A percentile compares a stretch with the other conserved stretches of the same genome.
Conservation (phyloP, 768 basidiomycete species). For the Epithele typhae region DNA sequence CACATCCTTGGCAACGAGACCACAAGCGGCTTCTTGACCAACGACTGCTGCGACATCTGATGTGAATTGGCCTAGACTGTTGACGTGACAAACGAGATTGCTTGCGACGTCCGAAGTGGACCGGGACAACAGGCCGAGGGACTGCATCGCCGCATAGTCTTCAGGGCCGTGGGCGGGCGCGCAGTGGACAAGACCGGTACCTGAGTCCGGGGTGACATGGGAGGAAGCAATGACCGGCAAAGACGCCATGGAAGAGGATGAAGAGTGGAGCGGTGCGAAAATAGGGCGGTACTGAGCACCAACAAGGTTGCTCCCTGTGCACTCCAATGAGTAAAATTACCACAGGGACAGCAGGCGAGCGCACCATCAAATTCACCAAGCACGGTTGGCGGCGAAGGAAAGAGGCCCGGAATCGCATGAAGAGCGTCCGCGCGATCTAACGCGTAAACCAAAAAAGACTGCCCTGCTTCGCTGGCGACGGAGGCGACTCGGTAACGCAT, state of each 20-base stretch:
- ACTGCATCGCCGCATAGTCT: conserved; percentile 79
- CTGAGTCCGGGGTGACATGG: conserved; percentile 84
- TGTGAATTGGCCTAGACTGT: conserved; percentile 70
- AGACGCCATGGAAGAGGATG: conserved; percentile 22
- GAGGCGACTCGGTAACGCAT: conserved; percentile 40
- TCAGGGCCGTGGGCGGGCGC: conserved; percentile 94
- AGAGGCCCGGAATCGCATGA: conserved; percentile 1
- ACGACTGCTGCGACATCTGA: conserved; percentile 52
- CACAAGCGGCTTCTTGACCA: conserved; percentile 39
- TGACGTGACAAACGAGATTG: conserved; percentile 76
- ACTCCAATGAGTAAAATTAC: background rate
- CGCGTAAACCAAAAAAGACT: conserved; percentile 41
- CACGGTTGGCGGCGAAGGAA: background rate
- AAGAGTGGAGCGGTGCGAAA: conserved; percentile 34
- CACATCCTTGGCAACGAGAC: conserved; percentile 66
- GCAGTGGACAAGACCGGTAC: conserved; percentile 93
- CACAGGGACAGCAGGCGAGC: background rate
- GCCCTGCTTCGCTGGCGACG: conserved; percentile 13
- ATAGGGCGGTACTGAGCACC: conserved; percentile 56
- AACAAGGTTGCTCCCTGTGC: conserved; percentile 48
- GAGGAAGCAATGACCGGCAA: conserved; percentile 55
- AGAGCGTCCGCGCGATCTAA: conserved; percentile 43
- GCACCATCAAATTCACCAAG: conserved; percentile 39
- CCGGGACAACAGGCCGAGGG: conserved; percentile 41
- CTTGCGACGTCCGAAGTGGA: conserved; percentile 9